These are phyloP conservation scores for Pseudisothecium myosuroides DNA, from an alignment of 225 moss, liverwort and hornwort species.

Conservation along the genomic window DNA sequence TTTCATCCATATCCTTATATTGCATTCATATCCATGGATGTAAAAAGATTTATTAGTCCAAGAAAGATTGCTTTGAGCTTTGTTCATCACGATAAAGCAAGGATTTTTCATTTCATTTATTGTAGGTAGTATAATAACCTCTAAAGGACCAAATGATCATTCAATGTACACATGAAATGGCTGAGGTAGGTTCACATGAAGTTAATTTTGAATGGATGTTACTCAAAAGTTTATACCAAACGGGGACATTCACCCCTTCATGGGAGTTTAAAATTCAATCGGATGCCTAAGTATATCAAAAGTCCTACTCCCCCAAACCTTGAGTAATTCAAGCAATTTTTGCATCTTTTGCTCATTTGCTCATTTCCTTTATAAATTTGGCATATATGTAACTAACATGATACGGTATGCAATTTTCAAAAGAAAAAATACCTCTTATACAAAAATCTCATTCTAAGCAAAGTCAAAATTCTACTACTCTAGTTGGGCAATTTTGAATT, in stretches of 20 bases:
- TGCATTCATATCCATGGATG: fast-evolving
- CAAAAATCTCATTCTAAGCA: not conserved
- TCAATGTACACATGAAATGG: not conserved
- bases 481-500: fast-evolving
- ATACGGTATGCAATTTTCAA: not conserved
- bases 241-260: fast-evolving
- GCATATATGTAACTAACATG: too few species aligned
- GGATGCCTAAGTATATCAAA: fast-evolving
- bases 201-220: not conserved
- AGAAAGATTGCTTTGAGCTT: not conserved
- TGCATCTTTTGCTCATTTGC: not conserved
- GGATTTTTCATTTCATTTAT: not conserved
- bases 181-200: fast-evolving
- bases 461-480: not conserved
- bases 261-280: not conserved
- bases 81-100: fast-evolving
- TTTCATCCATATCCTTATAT: not conserved
- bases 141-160: not conserved
- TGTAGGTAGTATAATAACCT: not conserved
- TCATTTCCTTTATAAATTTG: too few species aligned
- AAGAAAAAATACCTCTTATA: not conserved
- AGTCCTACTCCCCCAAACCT: fast-evolving
- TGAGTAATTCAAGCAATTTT: not conserved
- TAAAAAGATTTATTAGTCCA: too few species aligned
- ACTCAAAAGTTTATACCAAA: fast-evolving